These are phyloP conservation scores for Hyaloperonospora arabidopsidis DNA, from an alignment of 352 stramenopile genomes.

Conservation along the genomic window DNA sequence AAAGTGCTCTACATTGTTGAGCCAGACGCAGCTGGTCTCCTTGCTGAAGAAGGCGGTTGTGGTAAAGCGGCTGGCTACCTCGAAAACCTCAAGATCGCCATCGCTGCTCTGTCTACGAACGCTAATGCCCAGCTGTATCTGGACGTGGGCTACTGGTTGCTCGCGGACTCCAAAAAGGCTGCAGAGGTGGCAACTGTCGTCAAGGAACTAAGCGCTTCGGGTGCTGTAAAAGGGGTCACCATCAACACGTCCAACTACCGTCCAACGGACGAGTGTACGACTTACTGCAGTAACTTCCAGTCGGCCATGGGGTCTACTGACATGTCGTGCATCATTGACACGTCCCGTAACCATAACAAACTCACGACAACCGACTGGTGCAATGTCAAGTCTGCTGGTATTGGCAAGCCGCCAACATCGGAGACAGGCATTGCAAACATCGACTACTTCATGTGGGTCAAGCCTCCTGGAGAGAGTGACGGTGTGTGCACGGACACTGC, in stretches of 20 bases:
- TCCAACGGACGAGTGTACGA: conserved; percentile 37
- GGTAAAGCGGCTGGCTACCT: conserved; percentile 41
- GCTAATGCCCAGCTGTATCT: conserved; percentile 61
- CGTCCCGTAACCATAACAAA: conserved; percentile 45
- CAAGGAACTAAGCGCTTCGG: conserved; percentile 22
- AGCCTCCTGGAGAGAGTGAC: conserved; percentile 56
- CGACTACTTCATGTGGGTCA: conserved; percentile 69
- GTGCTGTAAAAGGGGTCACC: conserved; percentile 36
- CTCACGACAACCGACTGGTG: conserved; percentile 49
- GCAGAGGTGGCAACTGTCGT: conserved; percentile 22
- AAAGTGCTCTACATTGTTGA: conserved; percentile 65
- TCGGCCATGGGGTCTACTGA: conserved; percentile 31
- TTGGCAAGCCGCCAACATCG: conserved; percentile 42
- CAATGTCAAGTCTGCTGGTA: conserved; percentile 51
- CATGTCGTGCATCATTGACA: conserved; percentile 3
- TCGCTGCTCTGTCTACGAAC: conserved; percentile 42
- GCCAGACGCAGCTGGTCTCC: conserved; percentile 49
- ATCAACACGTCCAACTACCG: conserved; percentile 75
- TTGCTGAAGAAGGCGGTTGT: conserved; percentile 27
- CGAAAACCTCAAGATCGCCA: conserved; percentile 42
- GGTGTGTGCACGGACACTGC: conserved; percentile 39
- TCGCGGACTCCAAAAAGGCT: conserved; percentile 21
- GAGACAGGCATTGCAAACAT: conserved; percentile 42
- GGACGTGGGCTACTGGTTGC: conserved; percentile 59
- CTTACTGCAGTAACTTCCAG: conserved; percentile 50